Percentiles rank a stretch among this genome's conserved stretches.
Conservation (phyloP, 2,329 filamentous ascomycete genomes). For the Cladosporium austrohemisphaericum region DNA sequence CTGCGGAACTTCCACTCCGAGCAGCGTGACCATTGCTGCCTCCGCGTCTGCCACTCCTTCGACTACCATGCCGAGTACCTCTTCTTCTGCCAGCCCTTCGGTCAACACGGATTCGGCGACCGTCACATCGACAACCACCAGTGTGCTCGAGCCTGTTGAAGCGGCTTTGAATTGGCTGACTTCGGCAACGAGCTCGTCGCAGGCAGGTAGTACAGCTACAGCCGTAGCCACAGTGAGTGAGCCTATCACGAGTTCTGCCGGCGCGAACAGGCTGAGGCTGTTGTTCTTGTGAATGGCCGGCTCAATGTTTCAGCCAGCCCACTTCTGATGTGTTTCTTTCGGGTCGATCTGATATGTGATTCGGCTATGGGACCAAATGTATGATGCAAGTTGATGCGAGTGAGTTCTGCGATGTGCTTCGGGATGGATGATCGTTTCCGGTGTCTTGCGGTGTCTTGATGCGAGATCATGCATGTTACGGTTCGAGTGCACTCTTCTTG, state of each 20-base stretch:
- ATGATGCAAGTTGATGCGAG: background rate
- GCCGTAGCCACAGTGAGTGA: too few species aligned
- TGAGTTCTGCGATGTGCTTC: background rate
- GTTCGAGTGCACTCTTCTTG: too few species aligned
- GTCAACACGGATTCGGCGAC: background rate
- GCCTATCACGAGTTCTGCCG: background rate
- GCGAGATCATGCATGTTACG: too few species aligned
- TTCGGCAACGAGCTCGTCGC: background rate
- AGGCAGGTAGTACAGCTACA: too few species aligned
- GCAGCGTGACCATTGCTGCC: too few species aligned
- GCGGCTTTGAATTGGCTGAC: background rate
- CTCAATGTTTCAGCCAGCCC: too few species aligned
- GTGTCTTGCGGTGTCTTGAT: background rate
- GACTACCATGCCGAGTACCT: background rate
- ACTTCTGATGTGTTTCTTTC: background rate
- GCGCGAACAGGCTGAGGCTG: background rate
- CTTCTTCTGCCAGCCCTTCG: background rate
- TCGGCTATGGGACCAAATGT: background rate
- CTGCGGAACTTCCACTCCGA: too few species aligned
- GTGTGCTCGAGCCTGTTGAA: background rate
- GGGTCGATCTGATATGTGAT: too few species aligned
- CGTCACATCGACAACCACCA: background rate
- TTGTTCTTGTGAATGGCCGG: background rate
- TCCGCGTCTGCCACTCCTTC: background rate
- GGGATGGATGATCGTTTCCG: background rate